These are phyloP conservation scores for Orbilia brochopaga DNA, from an alignment of 2,329 filamentous ascomycete genomes.

Conservation along the genomic window DNA sequence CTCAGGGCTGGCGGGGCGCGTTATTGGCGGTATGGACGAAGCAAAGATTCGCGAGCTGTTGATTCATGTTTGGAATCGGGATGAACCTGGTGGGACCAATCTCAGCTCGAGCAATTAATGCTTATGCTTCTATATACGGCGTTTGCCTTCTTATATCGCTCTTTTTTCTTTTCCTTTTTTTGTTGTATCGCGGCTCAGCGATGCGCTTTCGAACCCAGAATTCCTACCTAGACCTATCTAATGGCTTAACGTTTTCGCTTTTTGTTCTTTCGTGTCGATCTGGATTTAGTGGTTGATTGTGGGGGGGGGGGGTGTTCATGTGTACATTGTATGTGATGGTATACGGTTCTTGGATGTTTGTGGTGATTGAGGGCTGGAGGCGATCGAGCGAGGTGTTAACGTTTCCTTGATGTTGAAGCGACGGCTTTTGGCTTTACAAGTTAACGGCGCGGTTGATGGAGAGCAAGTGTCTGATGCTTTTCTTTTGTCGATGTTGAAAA, in stretches of 20 bases:
- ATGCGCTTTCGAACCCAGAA: not conserved
- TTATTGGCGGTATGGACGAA: slow-evolving; percentile 36
- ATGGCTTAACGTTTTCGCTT: no score
- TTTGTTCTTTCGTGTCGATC: no score
- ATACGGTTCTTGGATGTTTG: no score
- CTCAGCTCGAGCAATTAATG: slow-evolving; percentile 45
- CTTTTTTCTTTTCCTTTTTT: not conserved
- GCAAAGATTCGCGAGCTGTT: slow-evolving; percentile 46
- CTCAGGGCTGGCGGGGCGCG: slow-evolving; percentile 28
- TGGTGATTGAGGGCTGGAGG: no score
- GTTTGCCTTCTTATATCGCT: not conserved
- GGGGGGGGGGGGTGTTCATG: no score
- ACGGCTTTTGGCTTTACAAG: no score
- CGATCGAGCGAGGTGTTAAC: no score
- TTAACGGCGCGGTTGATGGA: no score
- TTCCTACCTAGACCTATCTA: not conserved
- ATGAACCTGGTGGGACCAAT: slow-evolving; percentile 44
- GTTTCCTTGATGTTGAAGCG: no score
- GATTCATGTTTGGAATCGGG: slow-evolving; percentile 50
- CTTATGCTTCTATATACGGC: not conserved
- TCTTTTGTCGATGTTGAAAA: not conserved
- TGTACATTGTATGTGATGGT: no score
- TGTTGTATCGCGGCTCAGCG: no score
- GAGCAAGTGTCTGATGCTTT: not conserved
- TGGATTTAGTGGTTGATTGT: no score